Base-by-base conservation (phyloP, 2,329 filamentous ascomycete genomes). In the Corinectria fuckeliana region DNA sequence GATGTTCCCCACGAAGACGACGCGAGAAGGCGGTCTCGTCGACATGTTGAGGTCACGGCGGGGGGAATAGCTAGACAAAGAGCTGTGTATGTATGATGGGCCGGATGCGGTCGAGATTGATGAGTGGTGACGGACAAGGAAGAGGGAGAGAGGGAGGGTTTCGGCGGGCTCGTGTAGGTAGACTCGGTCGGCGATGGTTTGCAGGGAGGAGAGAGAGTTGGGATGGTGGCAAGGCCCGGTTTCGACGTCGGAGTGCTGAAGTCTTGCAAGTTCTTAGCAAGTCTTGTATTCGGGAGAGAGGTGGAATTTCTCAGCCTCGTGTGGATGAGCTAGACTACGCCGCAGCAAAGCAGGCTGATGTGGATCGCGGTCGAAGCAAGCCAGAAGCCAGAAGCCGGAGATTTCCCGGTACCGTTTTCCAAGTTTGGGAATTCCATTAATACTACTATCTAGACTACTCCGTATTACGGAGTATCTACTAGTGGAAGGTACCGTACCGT, bases 1-100 rank as follows among this genome's bases (percentile, higher is more conserved):
- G 67, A 92, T 93, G 72, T 94, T 93, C 65, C 91, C 91, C 58
- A 94, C 91, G 75, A 95, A 95, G 61, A 94, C 90, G 25, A 93
- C 90, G 62, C 90, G 86, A 14, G 90, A 91, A 11, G 87, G 89
- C 73, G 88, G 89, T 78, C 92, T 91, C 69, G 84, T 86, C 75
- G 83, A 91, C 90, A 86, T 92, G 20, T 26, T 65, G 58, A 54
- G 23, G 38, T 38, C 10, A 14, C 30, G 30, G 13, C 13, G 3
- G 30, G 30, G n/a, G 30, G 13, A n/a, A 13, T 32, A 14, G 13
- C n/a, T 52, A 57, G 44, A 47, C 25, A 25, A 21, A 41, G 25
- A 14, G 47, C n/a, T n/a, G n/a, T n/a, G 30, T 36, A 7, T 8
- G 23, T 18, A 16, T 30, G 41, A 25, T 49, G 20, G 30, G 28